Percentiles rank a stretch among this genome's conserved stretches.
phyloP scores from a whole-genome alignment of 78 protist species.

The Diacronema lutheri region DNA sequence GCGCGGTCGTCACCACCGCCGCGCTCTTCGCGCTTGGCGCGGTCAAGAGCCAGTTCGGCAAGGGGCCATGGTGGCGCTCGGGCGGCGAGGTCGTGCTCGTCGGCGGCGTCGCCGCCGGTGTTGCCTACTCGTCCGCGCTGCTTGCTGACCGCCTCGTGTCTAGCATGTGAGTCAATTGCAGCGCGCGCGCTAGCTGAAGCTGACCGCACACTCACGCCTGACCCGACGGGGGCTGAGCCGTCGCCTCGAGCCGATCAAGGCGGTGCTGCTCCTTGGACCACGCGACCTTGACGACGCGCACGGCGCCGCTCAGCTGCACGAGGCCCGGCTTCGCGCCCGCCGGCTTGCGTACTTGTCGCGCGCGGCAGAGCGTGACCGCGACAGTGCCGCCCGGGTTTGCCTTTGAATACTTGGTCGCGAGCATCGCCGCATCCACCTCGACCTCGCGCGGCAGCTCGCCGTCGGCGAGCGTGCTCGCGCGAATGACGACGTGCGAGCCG shows the following conservation, averaged over 20 bases:
- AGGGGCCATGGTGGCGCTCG: not conserved
- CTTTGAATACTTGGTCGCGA: not conserved
- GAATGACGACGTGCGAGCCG: not conserved
- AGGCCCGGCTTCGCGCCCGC: not conserved
- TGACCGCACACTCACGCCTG: no score
- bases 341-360: not conserved
- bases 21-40: not conserved
- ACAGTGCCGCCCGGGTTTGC: not conserved
- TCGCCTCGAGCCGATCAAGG: not conserved
- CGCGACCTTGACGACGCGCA: not conserved
- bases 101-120: not conserved
- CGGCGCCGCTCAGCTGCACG: not conserved
- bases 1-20: not conserved
- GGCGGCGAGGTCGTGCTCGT: not conserved
- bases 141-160: not conserved
- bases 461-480: not conserved
- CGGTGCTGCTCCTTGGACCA: not conserved
- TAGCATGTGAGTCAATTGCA: no score
- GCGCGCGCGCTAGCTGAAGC: no score
- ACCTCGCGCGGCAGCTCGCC: not conserved
- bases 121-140: constrained; percentile 1
- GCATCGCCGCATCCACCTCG: not conserved
- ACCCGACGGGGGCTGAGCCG: no score
- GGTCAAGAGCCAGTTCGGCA: not conserved
- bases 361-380: not conserved